Percentiles rank a stretch among this genome's conserved stretches.
phyloP scores from a whole-genome alignment of 176 grass and related monocot genomes.

The Triticum aestivum region IWGSC_CS_RefSeq_v2.1 NC_057806.1:574768449-574768948 shows the following conservation, averaged over 20 bases:
- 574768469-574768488: not conserved
- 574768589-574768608: slow-evolving; percentile 46
- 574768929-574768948: not conserved
- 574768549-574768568: slow-evolving; percentile 36
- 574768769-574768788: slow-evolving; percentile 77
- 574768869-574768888: not conserved
- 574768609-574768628: slow-evolving; percentile 40
- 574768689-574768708: slow-evolving; percentile 26
- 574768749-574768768: slow-evolving; percentile 65
- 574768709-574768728: slow-evolving; percentile 20
- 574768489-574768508: not conserved
- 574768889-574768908: not conserved
- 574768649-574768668: slow-evolving; percentile 50
- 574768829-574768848: slow-evolving; percentile 59
- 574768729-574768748: slow-evolving; percentile 56
- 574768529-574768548: slow-evolving; percentile 42
- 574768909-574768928: not conserved
- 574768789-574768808: slow-evolving; percentile 69
- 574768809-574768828: slow-evolving; percentile 65
- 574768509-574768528: slow-evolving; percentile 13
- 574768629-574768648: slow-evolving; percentile 44
- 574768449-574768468: slow-evolving; percentile 13
- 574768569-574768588: slow-evolving; percentile 39
- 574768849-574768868: slow-evolving; percentile 32
- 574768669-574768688: slow-evolving; percentile 66